Base-by-base conservation (phyloP, 352 stramenopile species). In the Globisporangium lucens region DNA sequence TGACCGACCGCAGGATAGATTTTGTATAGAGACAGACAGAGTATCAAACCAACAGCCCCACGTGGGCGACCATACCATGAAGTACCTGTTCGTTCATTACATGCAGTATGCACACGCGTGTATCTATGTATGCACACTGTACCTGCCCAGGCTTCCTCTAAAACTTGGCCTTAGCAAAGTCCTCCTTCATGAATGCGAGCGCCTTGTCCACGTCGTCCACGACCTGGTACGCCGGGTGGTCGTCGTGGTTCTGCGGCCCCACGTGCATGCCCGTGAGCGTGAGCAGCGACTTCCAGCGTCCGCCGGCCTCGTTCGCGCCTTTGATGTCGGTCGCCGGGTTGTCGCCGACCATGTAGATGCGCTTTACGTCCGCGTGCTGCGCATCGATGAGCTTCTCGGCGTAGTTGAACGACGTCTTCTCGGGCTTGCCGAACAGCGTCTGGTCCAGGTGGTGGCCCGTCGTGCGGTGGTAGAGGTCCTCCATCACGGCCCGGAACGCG, bases 341-440 rank as follows among this genome's bases (percentile, higher is more conserved):
- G 73, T 95, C 88, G 55, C 88, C 88, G 29, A 95, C 77, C 88
- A 95, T 95, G 76, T 95, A 95, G 65, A 95, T 87, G 46, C 78
- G 74, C 56, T 90, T 72, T 5, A 94, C 81, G 46, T 86, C 65
- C 27, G 67, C 69, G 74, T 87, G 80, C 63, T 95, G 88, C 30
- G 70, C 70, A 62, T 92, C 84, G 47, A 95, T 87, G 30, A 94
- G 75, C 51, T 75, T 80, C 80, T 94, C 88, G 0, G 83, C 85
- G 72, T 90, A 95, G 36, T 67, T 38, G 61, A 91, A 95, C 33
- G 86, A 94, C 52, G 85, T 87, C 20, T 67, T 67, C 62, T 95
- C 86, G 4, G 88, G 86, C 65, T 95, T 95, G 62, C 88, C 88
- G 52, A 87, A 95, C 17, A 89, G 73, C 55, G 80, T 93, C 61